These are phyloP conservation scores for Stereum hirsutum DNA, from an alignment of 1,284 basidiomycete species.

Conservation along the genomic window DNA sequence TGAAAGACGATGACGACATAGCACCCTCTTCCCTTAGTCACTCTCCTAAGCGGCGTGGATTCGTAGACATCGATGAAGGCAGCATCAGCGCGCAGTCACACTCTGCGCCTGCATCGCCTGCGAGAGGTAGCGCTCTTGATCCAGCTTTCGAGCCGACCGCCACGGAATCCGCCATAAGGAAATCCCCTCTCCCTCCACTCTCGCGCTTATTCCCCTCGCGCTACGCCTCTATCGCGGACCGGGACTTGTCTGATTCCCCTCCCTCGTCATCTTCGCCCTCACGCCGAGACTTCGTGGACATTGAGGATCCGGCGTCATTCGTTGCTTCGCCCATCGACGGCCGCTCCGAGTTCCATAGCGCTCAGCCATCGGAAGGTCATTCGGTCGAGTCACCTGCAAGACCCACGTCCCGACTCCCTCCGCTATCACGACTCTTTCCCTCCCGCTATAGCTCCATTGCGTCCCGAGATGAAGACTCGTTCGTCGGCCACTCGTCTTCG, in stretches of 20 bases:
- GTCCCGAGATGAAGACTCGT: constrained; percentile 12
- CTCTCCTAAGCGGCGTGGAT: constrained; percentile 6
- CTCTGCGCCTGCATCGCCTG: background rate
- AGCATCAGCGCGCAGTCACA: background rate
- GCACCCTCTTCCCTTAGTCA: constrained; percentile 10
- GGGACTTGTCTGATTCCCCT: constrained; percentile 5
- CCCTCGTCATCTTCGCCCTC: constrained; percentile 1
- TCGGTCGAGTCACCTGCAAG: background rate
- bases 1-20: constrained; percentile 18
- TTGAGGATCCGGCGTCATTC: background rate
- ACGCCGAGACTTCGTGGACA: background rate
- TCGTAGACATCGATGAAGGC: too few species aligned
- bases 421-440: constrained; percentile 23
- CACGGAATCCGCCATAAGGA: too few species aligned
- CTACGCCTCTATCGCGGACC: constrained; percentile 12
- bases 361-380: too few species aligned
- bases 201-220: constrained; percentile 25
- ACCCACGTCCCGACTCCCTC: constrained; percentile 13
- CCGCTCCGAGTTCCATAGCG: background rate
- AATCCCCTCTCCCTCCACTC: constrained; percentile 17
- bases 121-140: background rate
- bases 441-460: constrained; percentile 17
- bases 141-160: background rate
- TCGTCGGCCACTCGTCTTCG: background rate
- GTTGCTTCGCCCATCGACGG: background rate